Conservation (phyloP, 169 alveolate genomes). For the Amoebophrya sp. region DNA sequence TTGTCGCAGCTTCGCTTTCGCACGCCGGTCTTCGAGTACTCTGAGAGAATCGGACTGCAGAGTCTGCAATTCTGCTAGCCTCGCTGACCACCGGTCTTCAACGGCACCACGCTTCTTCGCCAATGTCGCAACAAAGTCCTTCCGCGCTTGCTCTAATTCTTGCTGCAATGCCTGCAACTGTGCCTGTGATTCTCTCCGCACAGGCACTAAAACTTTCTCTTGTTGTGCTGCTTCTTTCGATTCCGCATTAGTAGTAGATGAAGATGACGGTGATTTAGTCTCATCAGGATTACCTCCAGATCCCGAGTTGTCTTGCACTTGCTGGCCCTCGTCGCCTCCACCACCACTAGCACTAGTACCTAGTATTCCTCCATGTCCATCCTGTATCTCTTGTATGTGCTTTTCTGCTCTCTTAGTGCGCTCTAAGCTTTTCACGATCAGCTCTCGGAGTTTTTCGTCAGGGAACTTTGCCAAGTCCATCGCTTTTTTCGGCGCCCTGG, state of each 20-base stretch:
- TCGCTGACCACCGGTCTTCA: not conserved
- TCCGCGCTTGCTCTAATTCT: not conserved
- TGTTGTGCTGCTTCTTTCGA: too few relatives aligned
- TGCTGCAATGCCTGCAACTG: too few relatives aligned
- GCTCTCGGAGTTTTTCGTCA: not conserved
- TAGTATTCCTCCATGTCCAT: not conserved
- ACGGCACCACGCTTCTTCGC: not conserved
- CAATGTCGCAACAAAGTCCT: not conserved
- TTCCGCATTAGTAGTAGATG: too few relatives aligned
- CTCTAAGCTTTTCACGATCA: not conserved
- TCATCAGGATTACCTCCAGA: too few relatives aligned
- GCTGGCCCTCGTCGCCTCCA: not conserved
- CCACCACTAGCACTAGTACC: not conserved
- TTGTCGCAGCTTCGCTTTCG: not conserved
- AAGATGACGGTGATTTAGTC: too few relatives aligned
- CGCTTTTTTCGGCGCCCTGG: not conserved
- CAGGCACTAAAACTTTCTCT: too few relatives aligned
- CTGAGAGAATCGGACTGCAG: not conserved
- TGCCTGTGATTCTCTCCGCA: too few relatives aligned
- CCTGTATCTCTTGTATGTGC: not conserved
- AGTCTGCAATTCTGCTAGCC: not conserved
- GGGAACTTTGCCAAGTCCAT: not conserved
- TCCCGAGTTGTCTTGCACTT: too few relatives aligned
- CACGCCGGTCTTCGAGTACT: not conserved
- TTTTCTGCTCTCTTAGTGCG: not conserved